Conservation (phyloP, 805 yeast genomes). For the Saccharomyces kudriavzevii region DNA sequence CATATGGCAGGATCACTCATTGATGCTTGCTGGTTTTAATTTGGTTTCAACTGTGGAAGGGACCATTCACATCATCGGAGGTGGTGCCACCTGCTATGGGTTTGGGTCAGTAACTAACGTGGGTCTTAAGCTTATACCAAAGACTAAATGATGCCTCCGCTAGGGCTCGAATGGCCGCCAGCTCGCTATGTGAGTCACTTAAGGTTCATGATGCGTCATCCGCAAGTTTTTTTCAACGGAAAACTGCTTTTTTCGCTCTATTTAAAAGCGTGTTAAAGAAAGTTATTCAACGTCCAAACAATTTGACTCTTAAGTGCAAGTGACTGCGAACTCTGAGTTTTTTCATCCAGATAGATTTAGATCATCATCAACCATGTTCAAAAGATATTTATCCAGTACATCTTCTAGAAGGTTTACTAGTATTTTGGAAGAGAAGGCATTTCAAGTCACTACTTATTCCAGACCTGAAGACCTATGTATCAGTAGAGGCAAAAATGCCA, state of each 20-base stretch:
- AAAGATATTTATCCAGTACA: slow-evolving; percentile 12
- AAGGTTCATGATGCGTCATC: slow-evolving; percentile 3
- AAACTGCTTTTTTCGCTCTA: background rate
- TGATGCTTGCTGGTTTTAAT: slow-evolving; percentile 48
- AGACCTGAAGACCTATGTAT: slow-evolving; percentile 65
- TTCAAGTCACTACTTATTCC: slow-evolving; percentile 67
- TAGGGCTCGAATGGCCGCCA: background rate
- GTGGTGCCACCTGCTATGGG: slow-evolving; percentile 79
- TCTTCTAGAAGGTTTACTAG: slow-evolving; percentile 8
- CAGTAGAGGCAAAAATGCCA: slow-evolving; percentile 75
- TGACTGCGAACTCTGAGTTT: slow-evolving; percentile 10
- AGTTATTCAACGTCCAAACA: background rate
- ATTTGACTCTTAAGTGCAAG: slow-evolving; percentile 16
- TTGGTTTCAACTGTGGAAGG: slow-evolving; percentile 18
- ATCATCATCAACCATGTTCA: slow-evolving; percentile 9
- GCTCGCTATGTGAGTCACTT: slow-evolving; percentile 16
- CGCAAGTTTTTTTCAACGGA: background rate
- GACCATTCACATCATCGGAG: slow-evolving; percentile 39
- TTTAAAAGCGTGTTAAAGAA: background rate
- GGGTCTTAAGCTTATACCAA: background rate
- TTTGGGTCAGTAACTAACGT: slow-evolving; percentile 56
- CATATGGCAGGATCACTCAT: slow-evolving; percentile 32
- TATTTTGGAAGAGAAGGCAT: slow-evolving; percentile 11
- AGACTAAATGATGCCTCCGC: background rate
- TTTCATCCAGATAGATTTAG: background rate